phyloP scores from a whole-genome alignment of 2,329 filamentous ascomycete species.

The Colletotrichum shisoi region DNA sequence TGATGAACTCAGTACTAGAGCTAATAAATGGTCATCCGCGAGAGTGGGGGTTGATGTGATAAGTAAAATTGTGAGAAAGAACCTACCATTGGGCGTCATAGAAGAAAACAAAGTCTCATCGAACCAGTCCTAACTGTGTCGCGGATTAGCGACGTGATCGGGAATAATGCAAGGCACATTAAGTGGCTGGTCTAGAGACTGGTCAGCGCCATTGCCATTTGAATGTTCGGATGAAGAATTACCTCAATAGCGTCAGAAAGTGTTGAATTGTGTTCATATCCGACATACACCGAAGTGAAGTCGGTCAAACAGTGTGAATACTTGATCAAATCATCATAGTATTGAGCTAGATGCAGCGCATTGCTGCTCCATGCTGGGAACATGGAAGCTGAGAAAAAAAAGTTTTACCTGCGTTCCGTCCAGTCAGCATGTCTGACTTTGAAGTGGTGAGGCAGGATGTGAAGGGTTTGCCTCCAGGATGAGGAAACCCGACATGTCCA shows the following conservation, averaged over 20 bases:
- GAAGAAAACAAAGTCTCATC: background rate
- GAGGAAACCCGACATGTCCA: background rate
- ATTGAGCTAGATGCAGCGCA: constrained; percentile 25
- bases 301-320: constrained; percentile 70
- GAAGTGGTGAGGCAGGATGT: constrained; percentile 17
- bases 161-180: background rate
- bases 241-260: constrained; percentile 64
- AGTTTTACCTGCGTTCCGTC: constrained; percentile 45
- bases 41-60: constrained; percentile 46
- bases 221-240: constrained; percentile 20
- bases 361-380: constrained; percentile 22
- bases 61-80: background rate
- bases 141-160: constrained; percentile 23
- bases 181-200: constrained; percentile 4
- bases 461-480: background rate
- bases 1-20: constrained; percentile 61
- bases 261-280: constrained; percentile 62
- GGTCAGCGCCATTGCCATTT: background rate
- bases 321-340: constrained; percentile 59
- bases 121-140: constrained; percentile 18
- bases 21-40: constrained; percentile 58
- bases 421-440: constrained; percentile 19
- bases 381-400: constrained; percentile 3
- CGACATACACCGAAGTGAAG: constrained; percentile 51
- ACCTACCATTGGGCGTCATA: constrained; percentile 24